Conservation (phyloP, 257 asterid genomes). For the Leptodermis oblonga region DNA sequence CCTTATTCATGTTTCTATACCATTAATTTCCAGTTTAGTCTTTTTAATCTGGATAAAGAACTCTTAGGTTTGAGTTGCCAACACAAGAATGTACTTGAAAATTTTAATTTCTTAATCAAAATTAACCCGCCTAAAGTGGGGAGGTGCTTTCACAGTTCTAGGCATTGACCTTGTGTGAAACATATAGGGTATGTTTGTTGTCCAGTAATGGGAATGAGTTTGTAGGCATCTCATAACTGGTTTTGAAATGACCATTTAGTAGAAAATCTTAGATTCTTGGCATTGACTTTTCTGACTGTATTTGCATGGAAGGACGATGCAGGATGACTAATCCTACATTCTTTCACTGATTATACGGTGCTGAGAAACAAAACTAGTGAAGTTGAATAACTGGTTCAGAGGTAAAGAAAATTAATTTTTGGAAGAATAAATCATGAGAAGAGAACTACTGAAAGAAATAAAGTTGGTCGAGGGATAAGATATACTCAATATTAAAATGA, state of each 20-base stretch:
- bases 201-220: too few relatives aligned
- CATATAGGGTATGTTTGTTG: too few relatives aligned
- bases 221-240: too few relatives aligned
- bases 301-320: background rate
- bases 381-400: background rate
- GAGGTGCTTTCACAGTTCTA: too few relatives aligned
- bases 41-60: background rate
- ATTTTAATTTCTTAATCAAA: background rate
- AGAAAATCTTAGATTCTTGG: too few relatives aligned
- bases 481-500: background rate
- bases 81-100: background rate
- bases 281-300: background rate
- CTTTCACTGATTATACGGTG: background rate
- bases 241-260: too few relatives aligned
- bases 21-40: background rate
- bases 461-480: background rate
- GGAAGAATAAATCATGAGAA: background rate
- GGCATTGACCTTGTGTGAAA: background rate
- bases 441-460: background rate
- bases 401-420: background rate
- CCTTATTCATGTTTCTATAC: slow-evolving; percentile 1
- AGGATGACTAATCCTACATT: background rate
- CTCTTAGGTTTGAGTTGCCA: background rate
- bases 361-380: background rate
- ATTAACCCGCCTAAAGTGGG: background rate